phyloP scores from a whole-genome alignment of 331 rosid genomes.

The Acacia concinna region DNA sequence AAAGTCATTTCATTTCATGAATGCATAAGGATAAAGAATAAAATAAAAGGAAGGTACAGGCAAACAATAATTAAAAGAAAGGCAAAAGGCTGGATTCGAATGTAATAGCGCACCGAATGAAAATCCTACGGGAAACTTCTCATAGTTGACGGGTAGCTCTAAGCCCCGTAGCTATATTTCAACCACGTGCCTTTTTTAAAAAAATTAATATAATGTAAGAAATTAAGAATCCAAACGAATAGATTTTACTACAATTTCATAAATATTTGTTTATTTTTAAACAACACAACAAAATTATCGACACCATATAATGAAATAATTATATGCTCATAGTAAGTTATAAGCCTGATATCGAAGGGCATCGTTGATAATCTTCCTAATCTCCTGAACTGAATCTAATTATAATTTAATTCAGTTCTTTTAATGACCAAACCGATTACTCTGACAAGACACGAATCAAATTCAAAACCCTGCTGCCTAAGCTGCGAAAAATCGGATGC shows the following conservation, averaged over 20 bases:
- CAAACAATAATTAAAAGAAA: background rate
- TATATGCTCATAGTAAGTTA: background rate
- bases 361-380: background rate
- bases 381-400: background rate
- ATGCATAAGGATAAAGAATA: background rate
- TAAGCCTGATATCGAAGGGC: background rate
- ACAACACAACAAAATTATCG: background rate
- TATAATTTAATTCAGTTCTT: background rate
- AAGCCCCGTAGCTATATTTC: background rate
- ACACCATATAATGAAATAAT: background rate
- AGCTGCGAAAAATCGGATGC: background rate
- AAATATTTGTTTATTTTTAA: background rate
- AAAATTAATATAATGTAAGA: too few relatives aligned
- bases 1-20: too few relatives aligned
- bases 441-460: constrained; percentile 3
- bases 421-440: background rate
- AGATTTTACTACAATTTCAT: background rate
- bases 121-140: background rate
- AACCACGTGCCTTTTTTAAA: background rate
- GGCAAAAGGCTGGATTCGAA: background rate
- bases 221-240: background rate
- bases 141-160: background rate
- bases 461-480: constrained; percentile 39
- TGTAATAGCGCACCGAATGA: background rate
- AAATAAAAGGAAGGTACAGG: background rate